Evolutionary conservation across 2,329 filamentous ascomycete genomes (phyloP).

Genomic region (Hirsutella minnesotensis): DNA sequence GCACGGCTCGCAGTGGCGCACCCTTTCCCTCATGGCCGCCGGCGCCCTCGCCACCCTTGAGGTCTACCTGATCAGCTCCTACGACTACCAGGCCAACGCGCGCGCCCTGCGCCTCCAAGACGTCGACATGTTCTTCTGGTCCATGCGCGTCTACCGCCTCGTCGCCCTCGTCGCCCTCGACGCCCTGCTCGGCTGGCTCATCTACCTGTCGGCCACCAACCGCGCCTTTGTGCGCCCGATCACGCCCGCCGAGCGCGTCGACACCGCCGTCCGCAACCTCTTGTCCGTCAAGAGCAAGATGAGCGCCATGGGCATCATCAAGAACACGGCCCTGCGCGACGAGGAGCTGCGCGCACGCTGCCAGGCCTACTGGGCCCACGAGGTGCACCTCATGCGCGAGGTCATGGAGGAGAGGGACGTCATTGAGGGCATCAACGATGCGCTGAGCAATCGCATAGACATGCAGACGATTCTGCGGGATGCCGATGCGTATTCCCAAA

Average conservation of each 20-base stretch:
- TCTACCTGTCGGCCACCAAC: slow-evolving; percentile 72
- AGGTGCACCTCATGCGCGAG: slow-evolving; percentile 59
- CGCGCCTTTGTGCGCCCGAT: slow-evolving; percentile 59
- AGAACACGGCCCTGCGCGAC: slow-evolving; percentile 71
- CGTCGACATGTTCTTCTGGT: slow-evolving; percentile 63
- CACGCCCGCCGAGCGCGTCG: slow-evolving; percentile 53
- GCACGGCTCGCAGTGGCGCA: slow-evolving; percentile 57
- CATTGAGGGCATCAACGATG: slow-evolving; percentile 57
- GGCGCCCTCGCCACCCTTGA: slow-evolving; percentile 50
- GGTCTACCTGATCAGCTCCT: slow-evolving; percentile 50
- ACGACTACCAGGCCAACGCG: slow-evolving; percentile 54
- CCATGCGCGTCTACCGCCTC: slow-evolving; percentile 48
- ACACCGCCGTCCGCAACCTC: slow-evolving; percentile 43
- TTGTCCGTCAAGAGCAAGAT: slow-evolving; percentile 53
- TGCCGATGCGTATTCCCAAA: slow-evolving; percentile 48
- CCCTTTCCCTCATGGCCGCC: slow-evolving; percentile 52
- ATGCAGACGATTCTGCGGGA: slow-evolving; percentile 48
- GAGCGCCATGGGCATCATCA: slow-evolving; percentile 60
- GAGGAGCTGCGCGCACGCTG: slow-evolving; percentile 52
- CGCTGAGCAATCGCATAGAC: slow-evolving; percentile 51
- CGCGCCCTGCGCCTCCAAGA: slow-evolving; percentile 49
- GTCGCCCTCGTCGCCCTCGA: slow-evolving; percentile 56
- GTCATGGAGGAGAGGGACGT: slow-evolving; percentile 73
- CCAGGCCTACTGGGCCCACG: slow-evolving; percentile 69
- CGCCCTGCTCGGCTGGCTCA: slow-evolving; percentile 44